Evolutionary conservation across 2,329 filamentous ascomycete genomes (phyloP), one percentile per base, ranked within the genome.

Genomic region (Biscogniauxia sp.): DNA sequence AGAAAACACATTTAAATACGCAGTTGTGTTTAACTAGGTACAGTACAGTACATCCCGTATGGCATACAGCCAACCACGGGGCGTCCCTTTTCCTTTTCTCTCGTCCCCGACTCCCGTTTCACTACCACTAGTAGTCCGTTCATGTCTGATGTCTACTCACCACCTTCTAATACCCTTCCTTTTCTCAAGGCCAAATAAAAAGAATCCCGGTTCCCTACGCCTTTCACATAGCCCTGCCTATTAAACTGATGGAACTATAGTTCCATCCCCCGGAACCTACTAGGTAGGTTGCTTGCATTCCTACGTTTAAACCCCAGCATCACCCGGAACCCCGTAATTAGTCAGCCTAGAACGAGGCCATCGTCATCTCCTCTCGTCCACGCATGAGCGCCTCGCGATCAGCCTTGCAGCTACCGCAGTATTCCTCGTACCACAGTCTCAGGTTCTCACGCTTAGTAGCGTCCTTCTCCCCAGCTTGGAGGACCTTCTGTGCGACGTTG

Each of bases 331-430:
- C 37, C 15, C 13, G 37, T n/a, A 45, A 45, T n/a, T 45, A 45
- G 15, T 13, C 28, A 7, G 28, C 45, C 45, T 51, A 64, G 51
- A 61, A 55, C 15, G 63, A 60, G 23, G 58, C 63, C 60, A 69
- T 51, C 7, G 61, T 62, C 58, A 68, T 54, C 20, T 56, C 55
- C 58, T 70, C 69, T 56, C 69, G 67, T 60, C 69, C 64, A 26
- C 41, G 54, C 19, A 72, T 28, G 28, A 74, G 60, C 19, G 54
- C 70, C 54, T 70, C 69, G 61, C 75, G 76, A 66, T 87, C 84
- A 11, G 70, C 72, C 64, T 73, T 76, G 66, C 84, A 87, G 70
- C 84, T 86, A 28, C 82, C 80, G 59, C 84, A 87, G 66, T 87
- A 84, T 61, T 77, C 78, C 2, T 79, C 74, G 61, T 82, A 76